Evolutionary conservation across 148 eudicot species (phyloP), one percentile per base, ranked within the genome.

Genomic region (Chenopodium suecicum): DNA sequence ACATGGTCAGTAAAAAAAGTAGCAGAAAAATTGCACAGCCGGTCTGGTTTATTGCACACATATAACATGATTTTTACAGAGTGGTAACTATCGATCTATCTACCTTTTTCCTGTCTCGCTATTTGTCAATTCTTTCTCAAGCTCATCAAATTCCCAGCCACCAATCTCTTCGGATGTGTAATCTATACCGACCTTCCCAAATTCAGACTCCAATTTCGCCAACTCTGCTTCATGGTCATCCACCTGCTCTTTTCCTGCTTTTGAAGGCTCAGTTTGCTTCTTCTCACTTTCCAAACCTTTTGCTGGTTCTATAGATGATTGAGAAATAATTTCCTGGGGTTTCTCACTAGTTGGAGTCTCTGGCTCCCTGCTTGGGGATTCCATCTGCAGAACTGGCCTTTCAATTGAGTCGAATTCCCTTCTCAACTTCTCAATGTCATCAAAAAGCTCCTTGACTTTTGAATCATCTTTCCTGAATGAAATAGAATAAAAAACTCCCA

Each of bases 61-160:
- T 71, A 68, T 11, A 37, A 9, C 76, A 58, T 10, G 46, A 62
- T 32, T 78, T 62, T 68, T 46, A 74, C 58, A 74, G 37, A 56
- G 72, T 44, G 19, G 52, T 70, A 16, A 75, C 11, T 46, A 12
- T 80, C 47, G 48, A 34, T 16, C 67, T 76, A 80, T 84, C 72
- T 84, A 80, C 83, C 77, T 75, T 82, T 73, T 73, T 16, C 82
- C 73, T 9, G 83, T 67, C 60, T 85, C 86, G 58, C 81, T 85
- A 62, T 80, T 78, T 73, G 80, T 85, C 48, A 94, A 83, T 79
- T 92, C 97, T 86, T 85, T 88, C 86, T 94, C 97, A 23, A 94
- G 98, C 86, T 94, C 97, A 56, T 94, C 97, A 13, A 92, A 91
- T 83, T 92, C 98, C 97, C 97, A 92, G 81, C 89, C 94, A 77